Evolutionary conservation across 345 rosid genomes (phyloP).

Genomic region (Isatis tinctoria): DNA sequence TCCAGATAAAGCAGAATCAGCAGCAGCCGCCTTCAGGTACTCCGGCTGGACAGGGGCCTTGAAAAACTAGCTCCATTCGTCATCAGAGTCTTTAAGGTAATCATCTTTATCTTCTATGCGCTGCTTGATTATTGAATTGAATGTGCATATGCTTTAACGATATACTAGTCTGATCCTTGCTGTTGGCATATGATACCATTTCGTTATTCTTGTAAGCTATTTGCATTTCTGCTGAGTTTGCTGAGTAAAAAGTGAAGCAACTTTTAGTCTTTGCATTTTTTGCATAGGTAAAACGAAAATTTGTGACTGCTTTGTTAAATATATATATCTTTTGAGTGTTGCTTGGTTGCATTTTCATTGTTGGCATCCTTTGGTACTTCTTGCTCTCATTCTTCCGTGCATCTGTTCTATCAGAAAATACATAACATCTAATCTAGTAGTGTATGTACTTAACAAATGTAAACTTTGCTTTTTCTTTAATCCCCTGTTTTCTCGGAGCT

Average conservation of each 20-base stretch:
- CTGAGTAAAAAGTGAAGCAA: neutral
- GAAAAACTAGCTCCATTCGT: constrained; percentile 15
- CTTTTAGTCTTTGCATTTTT: neutral
- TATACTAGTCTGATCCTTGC: neutral
- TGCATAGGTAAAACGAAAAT: neutral
- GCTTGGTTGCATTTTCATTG: neutral
- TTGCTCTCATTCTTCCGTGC: neutral
- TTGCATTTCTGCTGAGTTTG: neutral
- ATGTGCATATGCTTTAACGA: neutral
- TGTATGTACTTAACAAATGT: neutral
- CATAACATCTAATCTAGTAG: neutral
- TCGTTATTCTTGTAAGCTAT: neutral
- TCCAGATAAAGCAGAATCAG: constrained; percentile 79
- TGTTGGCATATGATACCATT: neutral
- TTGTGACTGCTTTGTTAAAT: neutral
- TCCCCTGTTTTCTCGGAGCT: neutral
- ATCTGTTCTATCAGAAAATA: neutral
- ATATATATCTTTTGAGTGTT: neutral
- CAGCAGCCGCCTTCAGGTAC: constrained; percentile 40
- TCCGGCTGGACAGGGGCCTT: constrained; percentile 47
- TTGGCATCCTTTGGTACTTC: neutral
- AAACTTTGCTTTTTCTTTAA: neutral
- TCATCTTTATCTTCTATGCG: neutral
- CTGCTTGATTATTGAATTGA: constrained; percentile 2
- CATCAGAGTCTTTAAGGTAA: constrained; percentile 8